phyloP scores from a whole-genome alignment of 2,329 filamentous ascomycete genomes.

The Fusarium sp. region DNA sequence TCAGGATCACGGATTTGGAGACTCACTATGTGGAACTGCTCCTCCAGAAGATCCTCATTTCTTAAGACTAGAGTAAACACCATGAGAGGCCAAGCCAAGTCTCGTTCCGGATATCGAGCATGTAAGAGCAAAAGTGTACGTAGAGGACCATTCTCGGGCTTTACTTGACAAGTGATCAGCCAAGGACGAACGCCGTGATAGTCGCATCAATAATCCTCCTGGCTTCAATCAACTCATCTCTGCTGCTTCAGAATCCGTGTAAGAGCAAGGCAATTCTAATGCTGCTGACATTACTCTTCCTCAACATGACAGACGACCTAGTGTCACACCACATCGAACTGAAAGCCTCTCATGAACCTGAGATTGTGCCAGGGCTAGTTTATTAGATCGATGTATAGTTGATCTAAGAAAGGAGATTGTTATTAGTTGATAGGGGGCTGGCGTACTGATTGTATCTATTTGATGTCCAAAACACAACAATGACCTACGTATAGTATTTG shows the following conservation, averaged over 20 bases:
- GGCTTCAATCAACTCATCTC: constrained; percentile 22
- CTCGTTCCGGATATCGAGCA: constrained; percentile 23
- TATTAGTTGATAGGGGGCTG: constrained; percentile 15
- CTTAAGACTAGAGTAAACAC: background rate
- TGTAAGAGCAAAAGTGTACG: constrained; percentile 26
- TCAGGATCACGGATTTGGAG: background rate
- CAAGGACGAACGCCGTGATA: constrained; percentile 20
- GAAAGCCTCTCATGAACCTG: background rate
- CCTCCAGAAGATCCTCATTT: background rate
- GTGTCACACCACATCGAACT: background rate
- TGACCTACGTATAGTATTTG: background rate
- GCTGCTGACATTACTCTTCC: background rate
- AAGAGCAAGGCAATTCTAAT: background rate
- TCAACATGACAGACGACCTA: background rate
- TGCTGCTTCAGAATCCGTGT: constrained; percentile 24
- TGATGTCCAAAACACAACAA: background rate
- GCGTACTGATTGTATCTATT: background rate
- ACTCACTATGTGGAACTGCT: background rate
- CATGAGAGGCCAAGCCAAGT: constrained; percentile 29
- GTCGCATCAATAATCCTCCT: constrained; percentile 7
- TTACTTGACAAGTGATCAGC: constrained; percentile 27
- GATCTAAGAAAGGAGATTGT: constrained; percentile 33
- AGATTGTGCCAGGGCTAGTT: constrained; percentile 18
- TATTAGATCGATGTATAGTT: constrained; percentile 27
- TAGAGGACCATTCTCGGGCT: background rate